Evolutionary conservation across 495 filamentous ascomycete genomes (phyloP), one percentile per base, ranked within the genome.

Genomic region (Neurospora sublineolata): DNA sequence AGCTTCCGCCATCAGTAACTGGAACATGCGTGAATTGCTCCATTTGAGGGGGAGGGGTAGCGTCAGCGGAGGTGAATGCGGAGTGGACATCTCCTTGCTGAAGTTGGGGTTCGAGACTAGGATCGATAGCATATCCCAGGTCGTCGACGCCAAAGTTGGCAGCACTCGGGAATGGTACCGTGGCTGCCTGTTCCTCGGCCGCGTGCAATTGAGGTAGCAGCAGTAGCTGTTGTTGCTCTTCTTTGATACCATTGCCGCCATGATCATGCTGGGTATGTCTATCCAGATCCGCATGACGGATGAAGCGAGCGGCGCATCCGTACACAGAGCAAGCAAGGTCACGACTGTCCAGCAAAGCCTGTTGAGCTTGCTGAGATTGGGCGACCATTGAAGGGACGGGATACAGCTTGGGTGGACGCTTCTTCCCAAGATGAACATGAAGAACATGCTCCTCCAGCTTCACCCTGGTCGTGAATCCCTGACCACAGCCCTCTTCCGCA

Each of bases 361-460:
- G 52, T 18, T 64, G 52, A 33, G 52, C 27, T 33, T 64, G 67
- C 30, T 71, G 36, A 70, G 71, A 58, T 60, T 68, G 52, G 5
- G 68, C 40, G 3, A 52, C 27, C 12, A 72, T 68, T 30, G 73
- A 72, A 70, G 79, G 67, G 79, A 81, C 68, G 76, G 82, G 14
- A 37, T 81, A 81, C 30, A 76, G 72, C 60, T 76, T 73, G 38
- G 82, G 82, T 33, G 82, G 82, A 52, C 84, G 79, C 30, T 82
- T 78, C 40, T 88, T 82, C 4, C 89, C 88, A 41, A 95, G 76
- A 78, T 97, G 94, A 0, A 89, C 81, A 11, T 87, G 92, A 27
- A 92, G 89, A 44, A 96, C 85, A 74, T 97, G 94, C 67, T 93
- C 90, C 80, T 94, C 91, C 0, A 97, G 83, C 68, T 86, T 88